phyloP scores from a whole-genome alignment of 2,329 filamentous ascomycete species.

The Botrytis porri region DNA sequence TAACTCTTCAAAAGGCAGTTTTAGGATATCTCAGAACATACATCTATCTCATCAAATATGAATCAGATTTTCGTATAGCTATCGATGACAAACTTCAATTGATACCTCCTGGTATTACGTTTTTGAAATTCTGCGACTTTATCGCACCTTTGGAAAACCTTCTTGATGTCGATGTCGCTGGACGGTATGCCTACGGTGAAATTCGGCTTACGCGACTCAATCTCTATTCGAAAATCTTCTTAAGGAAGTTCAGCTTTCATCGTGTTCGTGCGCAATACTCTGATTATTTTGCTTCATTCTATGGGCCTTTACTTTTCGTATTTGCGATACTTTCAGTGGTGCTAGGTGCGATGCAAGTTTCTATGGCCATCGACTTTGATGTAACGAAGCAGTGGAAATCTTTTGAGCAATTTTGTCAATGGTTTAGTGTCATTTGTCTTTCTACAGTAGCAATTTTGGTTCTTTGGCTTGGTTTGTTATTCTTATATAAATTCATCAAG shows the following conservation, averaged over 20 bases:
- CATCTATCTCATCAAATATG: slow-evolving; percentile 33
- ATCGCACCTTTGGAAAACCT: slow-evolving; percentile 12
- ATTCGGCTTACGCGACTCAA: slow-evolving; percentile 33
- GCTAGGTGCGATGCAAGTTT: slow-evolving; percentile 22
- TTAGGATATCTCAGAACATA: slow-evolving; percentile 39
- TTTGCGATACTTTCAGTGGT: slow-evolving; percentile 7
- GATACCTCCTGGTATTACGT: background rate
- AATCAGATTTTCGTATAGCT: slow-evolving; percentile 40
- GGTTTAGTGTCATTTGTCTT: slow-evolving; percentile 2
- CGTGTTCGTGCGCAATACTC: slow-evolving; percentile 16
- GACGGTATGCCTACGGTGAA: slow-evolving; percentile 38
- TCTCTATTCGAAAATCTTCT: slow-evolving; percentile 19
- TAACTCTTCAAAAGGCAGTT: background rate
- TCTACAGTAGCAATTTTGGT: background rate
- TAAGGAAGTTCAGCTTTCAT: slow-evolving; percentile 11
- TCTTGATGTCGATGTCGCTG: slow-evolving; percentile 28
- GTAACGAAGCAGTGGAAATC: background rate
- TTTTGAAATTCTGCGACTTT: slow-evolving; percentile 21
- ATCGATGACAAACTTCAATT: background rate
- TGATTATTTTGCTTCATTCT: slow-evolving; percentile 19
- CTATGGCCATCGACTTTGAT: background rate
- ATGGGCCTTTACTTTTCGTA: slow-evolving; percentile 21
- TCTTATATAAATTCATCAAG: slow-evolving; percentile 4
- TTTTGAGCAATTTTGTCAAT: background rate
- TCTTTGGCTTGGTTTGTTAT: background rate